A percentile compares a stretch with the other conserved stretches of the same genome.
Evolutionary conservation across 257 asterid species (phyloP).

Genomic region (Rehmannia glutinosa): DNA sequence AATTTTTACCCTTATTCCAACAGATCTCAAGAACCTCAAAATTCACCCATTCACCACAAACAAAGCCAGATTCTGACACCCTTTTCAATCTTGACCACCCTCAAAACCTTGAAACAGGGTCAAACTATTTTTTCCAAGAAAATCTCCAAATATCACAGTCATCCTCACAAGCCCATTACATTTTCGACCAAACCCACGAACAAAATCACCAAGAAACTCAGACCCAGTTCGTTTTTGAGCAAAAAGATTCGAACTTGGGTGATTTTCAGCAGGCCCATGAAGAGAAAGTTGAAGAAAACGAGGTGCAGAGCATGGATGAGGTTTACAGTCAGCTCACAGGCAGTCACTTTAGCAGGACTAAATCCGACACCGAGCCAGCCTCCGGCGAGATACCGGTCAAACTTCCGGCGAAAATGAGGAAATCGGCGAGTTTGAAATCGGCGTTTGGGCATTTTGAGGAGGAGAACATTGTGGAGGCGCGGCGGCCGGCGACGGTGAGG

Average conservation of each 20-base stretch:
- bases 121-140: constrained; percentile 31
- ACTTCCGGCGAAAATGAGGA: constrained; percentile 47
- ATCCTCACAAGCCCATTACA: not conserved
- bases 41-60: constrained; percentile 9
- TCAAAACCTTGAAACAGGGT: constrained; percentile 24
- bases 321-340: constrained; percentile 38
- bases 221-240: constrained; percentile 22
- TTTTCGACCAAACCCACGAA: constrained; percentile 23
- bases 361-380: constrained; percentile 48
- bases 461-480: constrained; percentile 43
- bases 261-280: constrained; percentile 3
- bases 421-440: constrained; percentile 53
- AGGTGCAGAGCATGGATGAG: constrained; percentile 48
- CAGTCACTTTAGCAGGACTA: constrained; percentile 32
- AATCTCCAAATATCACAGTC: not conserved
- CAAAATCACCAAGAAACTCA: constrained; percentile 13
- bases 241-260: not conserved
- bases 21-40: constrained; percentile 47
- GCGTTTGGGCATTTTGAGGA: constrained; percentile 44
- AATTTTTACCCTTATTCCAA: constrained; percentile 25
- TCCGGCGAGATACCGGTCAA: constrained; percentile 34
- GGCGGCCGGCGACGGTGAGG: constrained; percentile 66
- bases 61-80: constrained; percentile 32
- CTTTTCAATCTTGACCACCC: constrained; percentile 26
- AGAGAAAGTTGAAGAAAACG: constrained; percentile 23